Evolutionary conservation across 164 flowering plant species (phyloP), one percentile per base, ranked within the genome.

Genomic region (Piper betle): DNA sequence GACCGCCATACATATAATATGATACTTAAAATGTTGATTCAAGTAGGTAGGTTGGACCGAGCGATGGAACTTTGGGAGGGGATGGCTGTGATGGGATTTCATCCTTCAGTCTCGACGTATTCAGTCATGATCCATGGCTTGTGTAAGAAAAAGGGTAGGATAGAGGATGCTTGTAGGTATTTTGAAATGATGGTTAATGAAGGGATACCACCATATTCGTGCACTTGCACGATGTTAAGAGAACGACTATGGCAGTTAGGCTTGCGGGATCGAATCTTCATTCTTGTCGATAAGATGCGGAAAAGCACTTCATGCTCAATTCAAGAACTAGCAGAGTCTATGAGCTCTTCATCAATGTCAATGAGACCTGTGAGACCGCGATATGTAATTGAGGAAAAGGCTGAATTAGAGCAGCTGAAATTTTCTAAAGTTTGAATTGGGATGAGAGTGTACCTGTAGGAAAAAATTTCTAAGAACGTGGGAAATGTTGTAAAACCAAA

Each of bases 171-270:
- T 0, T 86, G 87, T 59, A 75, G 65, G 42, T 86, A 79, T 69
- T 93, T 90, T 69, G 96, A 89, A 76, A 75, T 71, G 75, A 90
- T 93, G 98, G 75, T 93, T 53, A 97, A 93, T 77, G 97, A 90
- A 70, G 97, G 98, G 18, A 70, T 90, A 59, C 98, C 96, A 5
- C 97, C 98, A 13, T 90, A 86, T 75, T 4, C 70, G 54, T 53
- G 74, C 40, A 90, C 97, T 8, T 77, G 84, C 65, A 84, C 80
- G 56, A n/a, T 82, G 70, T 68, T 88, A 77, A 84, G 87, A 72
- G 80, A 78, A 50, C 71, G 79, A 60, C 78, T 91, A 1, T 19
- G 81, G 53, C 78, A 79, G 37, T 57, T 69, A 15, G 91, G 96
- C 6, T 62, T 79, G 5, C 20, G 70, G 56, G 87, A 82, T 37